These are phyloP conservation scores for Trichoderma aggressivum DNA, from an alignment of 2,329 filamentous ascomycete genomes.

Conservation along the genomic window DNA sequence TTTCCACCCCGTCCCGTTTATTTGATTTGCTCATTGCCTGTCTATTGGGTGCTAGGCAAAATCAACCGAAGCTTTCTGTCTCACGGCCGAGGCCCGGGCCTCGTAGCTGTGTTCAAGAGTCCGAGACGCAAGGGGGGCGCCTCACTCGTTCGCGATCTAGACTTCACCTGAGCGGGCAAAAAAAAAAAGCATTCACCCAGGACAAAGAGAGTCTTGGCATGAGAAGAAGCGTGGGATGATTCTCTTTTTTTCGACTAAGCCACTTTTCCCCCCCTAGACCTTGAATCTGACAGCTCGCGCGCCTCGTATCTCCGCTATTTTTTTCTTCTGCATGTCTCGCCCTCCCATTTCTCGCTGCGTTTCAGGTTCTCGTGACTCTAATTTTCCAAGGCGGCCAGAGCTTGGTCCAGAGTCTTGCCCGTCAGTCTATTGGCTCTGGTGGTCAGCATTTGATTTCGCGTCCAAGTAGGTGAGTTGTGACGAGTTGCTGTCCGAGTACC, in stretches of 20 bases:
- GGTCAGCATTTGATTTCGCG: not conserved
- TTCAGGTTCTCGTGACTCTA: conserved; percentile 3
- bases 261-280: not conserved
- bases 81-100: not conserved
- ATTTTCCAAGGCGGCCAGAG: conserved; percentile 17
- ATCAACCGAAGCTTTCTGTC: not conserved
- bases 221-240: not conserved
- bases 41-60: not conserved
- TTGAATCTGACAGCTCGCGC: not conserved
- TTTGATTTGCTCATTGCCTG: not conserved
- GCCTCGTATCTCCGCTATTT: not conserved
- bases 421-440: conserved; percentile 14
- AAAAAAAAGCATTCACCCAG: not conserved
- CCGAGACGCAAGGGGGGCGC: not conserved
- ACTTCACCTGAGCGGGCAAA: not conserved
- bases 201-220: not conserved
- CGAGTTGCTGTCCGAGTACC: not conserved
- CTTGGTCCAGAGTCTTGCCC: conserved; percentile 20
- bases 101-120: not conserved
- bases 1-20: not conserved
- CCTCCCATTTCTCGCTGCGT: not conserved
- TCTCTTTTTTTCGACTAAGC: not conserved
- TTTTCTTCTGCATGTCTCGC: not conserved
- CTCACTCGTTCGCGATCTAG: not conserved
- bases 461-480: not conserved